Conservation (phyloP, 768 basidiomycete species). For the Suillus occidentalis region DNA sequence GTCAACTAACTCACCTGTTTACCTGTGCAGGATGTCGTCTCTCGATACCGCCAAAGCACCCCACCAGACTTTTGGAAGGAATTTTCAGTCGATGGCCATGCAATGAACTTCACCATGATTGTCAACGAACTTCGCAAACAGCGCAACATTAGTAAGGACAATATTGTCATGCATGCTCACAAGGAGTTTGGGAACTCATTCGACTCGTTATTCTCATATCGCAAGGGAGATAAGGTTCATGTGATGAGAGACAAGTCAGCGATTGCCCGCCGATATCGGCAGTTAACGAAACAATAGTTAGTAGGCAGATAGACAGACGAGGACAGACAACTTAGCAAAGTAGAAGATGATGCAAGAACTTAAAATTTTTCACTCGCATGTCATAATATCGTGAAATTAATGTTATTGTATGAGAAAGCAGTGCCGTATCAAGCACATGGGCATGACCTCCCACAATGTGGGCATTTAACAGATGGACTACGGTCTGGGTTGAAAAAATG, state of each 20-base stretch:
- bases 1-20: not conserved
- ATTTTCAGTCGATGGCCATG: not conserved
- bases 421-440: constrained; percentile 9
- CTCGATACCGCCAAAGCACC: not conserved
- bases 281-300: not conserved
- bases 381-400: too few species aligned
- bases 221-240: not conserved
- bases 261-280: not conserved
- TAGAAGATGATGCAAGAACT: too few species aligned
- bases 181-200: too few species aligned
- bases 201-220: not conserved
- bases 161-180: too few species aligned
- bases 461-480: constrained; percentile 23
- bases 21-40: not conserved
- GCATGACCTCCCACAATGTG: constrained; percentile 32
- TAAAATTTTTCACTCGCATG: too few species aligned
- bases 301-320: too few species aligned
- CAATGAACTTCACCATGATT: not conserved
- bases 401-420: too few species aligned
- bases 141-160: too few species aligned
- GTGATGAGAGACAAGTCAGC: not conserved
- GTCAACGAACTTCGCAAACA: too few species aligned
- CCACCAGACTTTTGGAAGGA: not conserved
- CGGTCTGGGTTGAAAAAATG: constrained; percentile 38
- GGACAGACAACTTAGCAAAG: too few species aligned